Evolutionary conservation across 2,329 filamentous ascomycete species (phyloP), one percentile per base, ranked within the genome.

Genomic region (Colletotrichum sp.): DNA sequence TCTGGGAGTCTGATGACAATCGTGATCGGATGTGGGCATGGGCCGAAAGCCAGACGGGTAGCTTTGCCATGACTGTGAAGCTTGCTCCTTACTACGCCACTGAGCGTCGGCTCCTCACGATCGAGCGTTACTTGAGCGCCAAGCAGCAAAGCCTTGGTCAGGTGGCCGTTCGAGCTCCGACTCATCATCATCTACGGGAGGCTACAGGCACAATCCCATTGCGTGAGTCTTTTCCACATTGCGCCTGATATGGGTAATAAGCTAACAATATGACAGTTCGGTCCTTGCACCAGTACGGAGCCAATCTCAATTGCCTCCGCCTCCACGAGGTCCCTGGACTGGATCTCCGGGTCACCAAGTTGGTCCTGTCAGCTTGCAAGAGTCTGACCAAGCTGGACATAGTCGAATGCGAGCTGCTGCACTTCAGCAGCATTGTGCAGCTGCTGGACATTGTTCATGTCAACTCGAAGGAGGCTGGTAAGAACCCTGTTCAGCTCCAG

Each of bases 331-430:
- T 82, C 8, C 78, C 81, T 0, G 80, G 78, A 71, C 26, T 84
- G 5, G 77, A 81, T 21, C 5, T 80, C 2, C 9, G 44, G 3
- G 55, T 79, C 2, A 36, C 84, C 4, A 32, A 73, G 52, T 34
- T 65, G 5, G 77, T 81, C 5, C n/a, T 84, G 1, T 34, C 71
- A 2, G 9, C 36, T 1, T 71, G 81, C 34, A 79, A 79, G 0
- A 77, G 75, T 18, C 75, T 85, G 0, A 70, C 79, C 59, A 55
- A 69, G 0, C 36, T 85, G 2, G 77, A 79, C 8, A 64, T 84
- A 1, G 76, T 82, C 32, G 78, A 81, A 8, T 84, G 83, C 67
- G 82, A 83, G 16, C 70, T 84, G 0, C 39, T 85, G 1, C 79
- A 81, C 63, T 77, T 85, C 16, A 78, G 78, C 2, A 24, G 69